phyloP scores from a whole-genome alignment of 2,329 filamentous ascomycete genomes.

The Tympanopsis confertula region DNA sequence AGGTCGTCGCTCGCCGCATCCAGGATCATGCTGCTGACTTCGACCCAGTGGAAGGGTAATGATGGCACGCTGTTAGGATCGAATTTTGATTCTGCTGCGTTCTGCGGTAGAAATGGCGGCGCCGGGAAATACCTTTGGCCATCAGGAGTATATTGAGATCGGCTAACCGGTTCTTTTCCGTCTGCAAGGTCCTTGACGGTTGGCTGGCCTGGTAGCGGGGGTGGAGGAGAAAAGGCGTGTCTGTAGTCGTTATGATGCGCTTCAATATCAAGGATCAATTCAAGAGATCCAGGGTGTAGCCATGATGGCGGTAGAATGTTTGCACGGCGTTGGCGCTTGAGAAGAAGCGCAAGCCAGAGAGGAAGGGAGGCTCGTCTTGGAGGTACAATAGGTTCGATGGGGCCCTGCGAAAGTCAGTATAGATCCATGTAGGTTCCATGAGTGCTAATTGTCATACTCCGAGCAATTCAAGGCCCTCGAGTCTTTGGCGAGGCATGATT shows the following conservation, averaged over 20 bases:
- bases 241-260: constrained; percentile 32
- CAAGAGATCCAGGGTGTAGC: constrained; percentile 41
- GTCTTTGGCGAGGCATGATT: constrained; percentile 49
- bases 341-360: constrained; percentile 55
- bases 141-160: not conserved
- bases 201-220: constrained; percentile 25
- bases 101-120: constrained; percentile 43
- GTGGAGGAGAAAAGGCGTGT: constrained; percentile 43
- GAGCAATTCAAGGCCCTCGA: constrained; percentile 49
- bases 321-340: constrained; percentile 52
- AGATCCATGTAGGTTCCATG: too few relatives aligned
- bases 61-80: constrained; percentile 21
- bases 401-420: constrained; percentile 43
- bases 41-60: constrained; percentile 55
- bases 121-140: constrained; percentile 6
- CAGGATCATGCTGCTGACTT: constrained; percentile 47
- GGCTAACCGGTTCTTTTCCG: not conserved
- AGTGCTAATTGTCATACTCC: constrained; percentile 45
- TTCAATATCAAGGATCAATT: constrained; percentile 47
- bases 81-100: not conserved
- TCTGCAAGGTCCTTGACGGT: not conserved
- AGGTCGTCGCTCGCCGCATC: constrained; percentile 51
- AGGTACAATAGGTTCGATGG: constrained; percentile 40
- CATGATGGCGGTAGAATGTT: constrained; percentile 53
- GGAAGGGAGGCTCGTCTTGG: constrained; percentile 46